Evolutionary conservation across 2,329 filamentous ascomycete species (phyloP).

Genomic region (Hymenoscyphus fructigenus): DNA sequence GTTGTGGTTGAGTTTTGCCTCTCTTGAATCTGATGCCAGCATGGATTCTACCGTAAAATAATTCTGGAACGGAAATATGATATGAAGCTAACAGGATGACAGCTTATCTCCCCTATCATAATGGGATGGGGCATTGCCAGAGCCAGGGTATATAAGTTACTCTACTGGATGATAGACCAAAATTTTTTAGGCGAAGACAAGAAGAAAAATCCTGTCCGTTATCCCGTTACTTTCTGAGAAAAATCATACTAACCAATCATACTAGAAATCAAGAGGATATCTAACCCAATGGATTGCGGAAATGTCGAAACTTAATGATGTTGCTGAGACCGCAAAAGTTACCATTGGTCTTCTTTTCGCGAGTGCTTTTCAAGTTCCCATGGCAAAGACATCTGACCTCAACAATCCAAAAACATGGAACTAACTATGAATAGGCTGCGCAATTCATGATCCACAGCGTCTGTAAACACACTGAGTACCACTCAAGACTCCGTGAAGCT

Average conservation of each 20-base stretch:
- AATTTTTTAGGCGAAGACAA: neutral
- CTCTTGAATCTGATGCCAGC: neutral
- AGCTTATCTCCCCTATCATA: neutral
- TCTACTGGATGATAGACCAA: neutral
- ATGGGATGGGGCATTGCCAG: neutral
- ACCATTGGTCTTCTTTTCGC: neutral
- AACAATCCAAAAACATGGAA: neutral
- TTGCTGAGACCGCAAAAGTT: conserved; percentile 1
- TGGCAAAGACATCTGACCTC: neutral
- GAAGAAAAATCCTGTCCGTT: neutral
- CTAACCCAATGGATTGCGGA: neutral
- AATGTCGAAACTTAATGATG: neutral
- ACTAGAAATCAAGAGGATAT: neutral
- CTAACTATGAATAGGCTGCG: neutral
- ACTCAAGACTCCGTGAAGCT: neutral
- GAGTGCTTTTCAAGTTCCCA: neutral
- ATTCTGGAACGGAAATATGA: neutral
- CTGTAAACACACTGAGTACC: neutral
- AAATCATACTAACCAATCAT: neutral
- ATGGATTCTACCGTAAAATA: neutral
- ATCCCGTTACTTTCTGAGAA: neutral
- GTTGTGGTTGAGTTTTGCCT: neutral
- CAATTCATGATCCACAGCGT: neutral
- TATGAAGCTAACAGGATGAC: neutral
- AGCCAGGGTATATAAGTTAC: neutral